Percentiles rank a stretch among this genome's conserved stretches.
These are phyloP conservation scores for Ceratobasidium sp. DNA, from an alignment of 1,284 basidiomycete species.

Conservation along the genomic window DNA sequence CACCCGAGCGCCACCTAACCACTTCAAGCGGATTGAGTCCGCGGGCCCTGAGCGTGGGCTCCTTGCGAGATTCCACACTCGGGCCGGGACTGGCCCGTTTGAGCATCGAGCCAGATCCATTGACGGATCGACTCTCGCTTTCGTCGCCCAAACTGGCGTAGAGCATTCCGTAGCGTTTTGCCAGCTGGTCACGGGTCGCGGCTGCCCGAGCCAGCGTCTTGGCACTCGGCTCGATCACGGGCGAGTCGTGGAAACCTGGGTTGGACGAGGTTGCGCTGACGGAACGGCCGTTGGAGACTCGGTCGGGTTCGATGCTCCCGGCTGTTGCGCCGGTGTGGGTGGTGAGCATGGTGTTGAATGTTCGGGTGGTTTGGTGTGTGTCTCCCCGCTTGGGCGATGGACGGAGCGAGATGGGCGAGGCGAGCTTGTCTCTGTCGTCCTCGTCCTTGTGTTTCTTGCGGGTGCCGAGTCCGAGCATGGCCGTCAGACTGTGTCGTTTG, in stretches of 20 bases:
- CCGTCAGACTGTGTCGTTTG: conserved; percentile 26
- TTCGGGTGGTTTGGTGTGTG: conserved; percentile 11
- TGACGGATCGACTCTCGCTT: neutral
- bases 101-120: neutral
- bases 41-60: neutral
- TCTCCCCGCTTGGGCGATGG: conserved; percentile 1
- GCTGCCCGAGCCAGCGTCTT: conserved; percentile 32
- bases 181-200: conserved; percentile 25
- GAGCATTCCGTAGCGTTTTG: conserved; percentile 22
- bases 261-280: neutral
- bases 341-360: conserved; percentile 22
- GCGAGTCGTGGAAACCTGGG: neutral
- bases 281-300: neutral
- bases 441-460: conserved; percentile 28
- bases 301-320: neutral
- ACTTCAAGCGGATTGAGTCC: conserved; percentile 8
- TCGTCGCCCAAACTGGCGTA: conserved; percentile 11
- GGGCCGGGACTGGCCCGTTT: neutral
- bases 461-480: conserved; percentile 22
- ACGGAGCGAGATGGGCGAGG: neutral
- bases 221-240: conserved; percentile 29
- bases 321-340: conserved; percentile 25
- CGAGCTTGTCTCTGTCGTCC: neutral
- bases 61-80: neutral
- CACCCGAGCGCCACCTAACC: conserved; percentile 9